Percentiles rank a stretch among this genome's conserved stretches.
phyloP scores from a whole-genome alignment of 2,329 filamentous ascomycete genomes.

The Trematosphaeria pertusa region DNA sequence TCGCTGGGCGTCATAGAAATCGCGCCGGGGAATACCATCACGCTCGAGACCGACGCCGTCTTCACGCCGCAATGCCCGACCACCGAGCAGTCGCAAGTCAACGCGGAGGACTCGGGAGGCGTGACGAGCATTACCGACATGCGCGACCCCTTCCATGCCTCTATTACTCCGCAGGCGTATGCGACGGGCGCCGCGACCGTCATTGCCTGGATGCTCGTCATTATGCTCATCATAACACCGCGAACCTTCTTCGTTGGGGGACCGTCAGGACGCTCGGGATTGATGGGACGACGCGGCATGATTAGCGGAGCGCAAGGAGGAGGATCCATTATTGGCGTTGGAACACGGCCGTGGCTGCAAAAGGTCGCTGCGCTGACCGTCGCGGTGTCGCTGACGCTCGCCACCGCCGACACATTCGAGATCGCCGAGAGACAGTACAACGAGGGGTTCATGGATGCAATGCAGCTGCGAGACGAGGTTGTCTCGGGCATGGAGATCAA shows the following conservation, averaged over 20 bases:
- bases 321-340: conserved; percentile 78
- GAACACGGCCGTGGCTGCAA: conserved; percentile 92
- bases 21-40: conserved; percentile 62
- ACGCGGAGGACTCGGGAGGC: conserved; percentile 49
- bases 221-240: conserved; percentile 94
- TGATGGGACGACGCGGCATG: conserved; percentile 81
- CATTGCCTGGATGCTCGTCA: conserved; percentile 88
- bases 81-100: conserved; percentile 30
- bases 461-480: conserved; percentile 76
- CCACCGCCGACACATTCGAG: conserved; percentile 87
- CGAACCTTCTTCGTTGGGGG: conserved; percentile 90
- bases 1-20: conserved; percentile 64
- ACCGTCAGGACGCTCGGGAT: conserved; percentile 68
- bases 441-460: conserved; percentile 79
- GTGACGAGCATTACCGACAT: conserved; percentile 67
- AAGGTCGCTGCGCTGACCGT: conserved; percentile 69
- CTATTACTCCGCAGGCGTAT: conserved; percentile 90
- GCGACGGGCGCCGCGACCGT: conserved; percentile 91
- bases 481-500: conserved; percentile 86
- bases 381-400: conserved; percentile 87
- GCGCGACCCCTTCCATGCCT: conserved; percentile 89
- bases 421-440: conserved; percentile 84
- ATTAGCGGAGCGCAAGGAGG: conserved; percentile 74
- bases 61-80: conserved; percentile 66
- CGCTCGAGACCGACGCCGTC: conserved; percentile 64